Conservation (phyloP, 768 basidiomycete genomes). For the Russula ochroleuca region DNA sequence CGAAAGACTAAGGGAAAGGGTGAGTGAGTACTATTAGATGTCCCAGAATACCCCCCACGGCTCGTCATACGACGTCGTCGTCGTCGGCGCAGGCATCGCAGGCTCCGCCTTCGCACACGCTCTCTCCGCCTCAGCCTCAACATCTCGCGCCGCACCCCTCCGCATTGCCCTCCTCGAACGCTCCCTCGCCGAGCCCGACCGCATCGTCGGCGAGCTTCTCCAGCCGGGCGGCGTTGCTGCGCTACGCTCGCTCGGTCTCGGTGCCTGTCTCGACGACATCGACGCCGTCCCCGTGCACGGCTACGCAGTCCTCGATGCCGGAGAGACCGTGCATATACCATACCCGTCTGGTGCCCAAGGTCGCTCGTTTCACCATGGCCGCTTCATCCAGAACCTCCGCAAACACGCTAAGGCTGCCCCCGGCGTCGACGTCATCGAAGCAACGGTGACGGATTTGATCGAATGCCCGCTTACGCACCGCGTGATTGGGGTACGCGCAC, state of each 20-base stretch:
- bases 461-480: constrained; percentile 49
- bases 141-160: constrained; percentile 49
- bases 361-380: constrained; percentile 89
- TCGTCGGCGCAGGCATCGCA: constrained; percentile 90
- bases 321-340: constrained; percentile 77
- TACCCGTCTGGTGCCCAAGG: constrained; percentile 75
- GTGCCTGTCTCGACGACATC: constrained; percentile 74
- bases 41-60: neutral
- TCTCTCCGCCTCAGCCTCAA: constrained; percentile 53
- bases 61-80: constrained; percentile 66
- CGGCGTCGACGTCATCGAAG: constrained; percentile 80
- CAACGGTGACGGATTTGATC: constrained; percentile 73
- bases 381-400: constrained; percentile 78
- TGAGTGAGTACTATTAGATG: neutral
- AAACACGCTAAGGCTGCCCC: constrained; percentile 53
- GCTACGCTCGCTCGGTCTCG: constrained; percentile 72
- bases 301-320: constrained; percentile 73
- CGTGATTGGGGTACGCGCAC: constrained; percentile 65
- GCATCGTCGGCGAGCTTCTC: constrained; percentile 95
- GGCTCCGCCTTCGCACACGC: constrained; percentile 85
- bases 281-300: constrained; percentile 80
- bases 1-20: neutral
- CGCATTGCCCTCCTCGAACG: constrained; percentile 85
- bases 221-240: constrained; percentile 88
- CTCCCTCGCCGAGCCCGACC: constrained; percentile 87